Evolutionary conservation across 192 early-diverging fungal species (phyloP).

Genomic region (Coemansia aciculifera): DNA sequence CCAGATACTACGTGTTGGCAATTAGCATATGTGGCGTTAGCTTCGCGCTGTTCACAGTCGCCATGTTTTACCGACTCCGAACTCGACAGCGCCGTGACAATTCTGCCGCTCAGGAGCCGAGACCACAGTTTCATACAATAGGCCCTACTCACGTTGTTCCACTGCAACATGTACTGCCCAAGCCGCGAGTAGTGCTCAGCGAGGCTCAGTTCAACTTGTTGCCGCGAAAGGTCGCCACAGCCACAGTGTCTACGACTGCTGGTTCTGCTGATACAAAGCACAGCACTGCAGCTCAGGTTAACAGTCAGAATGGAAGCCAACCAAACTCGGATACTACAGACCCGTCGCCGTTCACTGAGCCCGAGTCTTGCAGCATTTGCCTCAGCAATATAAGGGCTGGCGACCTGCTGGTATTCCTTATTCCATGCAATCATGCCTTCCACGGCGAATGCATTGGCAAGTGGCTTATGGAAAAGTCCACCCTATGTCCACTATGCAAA

Average conservation of each 20-base stretch:
- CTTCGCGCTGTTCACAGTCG: slow-evolving; percentile 18
- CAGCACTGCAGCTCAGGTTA: background rate
- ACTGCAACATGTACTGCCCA: background rate
- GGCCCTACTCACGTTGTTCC: background rate
- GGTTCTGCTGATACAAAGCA: background rate
- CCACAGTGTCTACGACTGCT: background rate
- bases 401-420: slow-evolving; percentile 28
- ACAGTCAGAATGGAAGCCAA: background rate
- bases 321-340: background rate
- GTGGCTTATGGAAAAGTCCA: slow-evolving; percentile 47
- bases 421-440: slow-evolving; percentile 40
- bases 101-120: background rate
- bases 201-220: slow-evolving; percentile 42
- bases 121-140: background rate
- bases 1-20: slow-evolving; percentile 33
- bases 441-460: slow-evolving; percentile 34
- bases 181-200: slow-evolving; percentile 24
- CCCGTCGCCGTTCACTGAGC: background rate
- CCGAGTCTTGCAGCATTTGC: slow-evolving; percentile 40
- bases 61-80: slow-evolving; percentile 22
- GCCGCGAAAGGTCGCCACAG: slow-evolving; percentile 22
- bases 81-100: slow-evolving; percentile 8
- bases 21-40: slow-evolving; percentile 24
- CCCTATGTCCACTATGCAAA: slow-evolving; percentile 43
- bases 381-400: slow-evolving; percentile 17